Percentiles rank a stretch among this genome's conserved stretches.
Evolutionary conservation across 768 basidiomycete genomes (phyloP).

Genomic region (Dioszegia hungarica): DNA sequence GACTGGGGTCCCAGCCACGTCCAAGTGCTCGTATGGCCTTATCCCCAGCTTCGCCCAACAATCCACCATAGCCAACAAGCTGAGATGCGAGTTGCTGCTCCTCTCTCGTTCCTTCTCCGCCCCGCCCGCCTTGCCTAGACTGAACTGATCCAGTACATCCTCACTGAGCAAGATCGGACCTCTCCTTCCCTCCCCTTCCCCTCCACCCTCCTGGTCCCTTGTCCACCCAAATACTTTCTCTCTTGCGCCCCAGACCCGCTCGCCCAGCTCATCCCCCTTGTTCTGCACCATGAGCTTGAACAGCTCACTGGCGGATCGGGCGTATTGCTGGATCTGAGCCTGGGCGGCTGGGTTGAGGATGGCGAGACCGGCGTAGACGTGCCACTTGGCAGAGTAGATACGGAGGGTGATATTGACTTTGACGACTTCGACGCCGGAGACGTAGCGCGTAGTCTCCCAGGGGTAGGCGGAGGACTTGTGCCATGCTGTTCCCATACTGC

Average conservation of each 20-base stretch:
- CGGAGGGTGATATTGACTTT: slow-evolving; percentile 96
- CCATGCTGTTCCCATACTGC: slow-evolving; percentile 98
- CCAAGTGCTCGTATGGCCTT: slow-evolving; percentile 82
- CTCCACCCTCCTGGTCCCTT: slow-evolving; percentile 29
- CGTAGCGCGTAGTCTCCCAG: slow-evolving; percentile 89
- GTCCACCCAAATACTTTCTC: slow-evolving; percentile 66
- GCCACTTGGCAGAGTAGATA: slow-evolving; percentile 96
- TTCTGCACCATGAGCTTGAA: slow-evolving; percentile 89
- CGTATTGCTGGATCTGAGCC: slow-evolving; percentile 84
- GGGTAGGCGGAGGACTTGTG: slow-evolving; percentile 69
- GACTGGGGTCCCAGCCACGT: slow-evolving; percentile 89
- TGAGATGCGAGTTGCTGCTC: slow-evolving; percentile 77
- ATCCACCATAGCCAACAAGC: slow-evolving; percentile 95
- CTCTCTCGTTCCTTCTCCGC: not conserved
- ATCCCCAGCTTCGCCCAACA: slow-evolving; percentile 87
- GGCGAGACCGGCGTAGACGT: slow-evolving; percentile 98
- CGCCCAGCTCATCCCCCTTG: slow-evolving; percentile 57
- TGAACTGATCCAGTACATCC: slow-evolving; percentile 81
- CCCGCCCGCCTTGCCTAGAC: slow-evolving; percentile 56
- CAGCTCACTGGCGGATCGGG: slow-evolving; percentile 74
- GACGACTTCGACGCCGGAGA: slow-evolving; percentile 94
- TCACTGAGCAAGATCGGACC: slow-evolving; percentile 75
- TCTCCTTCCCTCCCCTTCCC: slow-evolving; percentile 3
- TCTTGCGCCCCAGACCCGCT: slow-evolving; percentile 68
- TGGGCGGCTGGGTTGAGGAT: slow-evolving; percentile 90